Conservation (phyloP, 108 stramenopile genomes). For the Cyclotella atomus region DNA sequence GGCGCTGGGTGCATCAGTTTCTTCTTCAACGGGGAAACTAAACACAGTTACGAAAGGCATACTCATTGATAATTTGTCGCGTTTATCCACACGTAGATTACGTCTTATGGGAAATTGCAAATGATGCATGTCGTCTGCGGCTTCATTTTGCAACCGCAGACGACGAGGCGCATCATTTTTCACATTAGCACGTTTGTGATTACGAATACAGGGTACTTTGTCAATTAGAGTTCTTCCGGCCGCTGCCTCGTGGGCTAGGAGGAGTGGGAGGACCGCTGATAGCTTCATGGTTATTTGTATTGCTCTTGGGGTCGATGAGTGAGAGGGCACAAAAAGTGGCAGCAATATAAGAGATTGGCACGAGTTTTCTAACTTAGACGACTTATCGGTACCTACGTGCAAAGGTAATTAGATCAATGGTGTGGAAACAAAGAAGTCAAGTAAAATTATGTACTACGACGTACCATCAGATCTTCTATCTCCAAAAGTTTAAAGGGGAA, state of each 20-base stretch:
- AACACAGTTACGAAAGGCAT: background rate
- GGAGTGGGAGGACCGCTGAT: background rate
- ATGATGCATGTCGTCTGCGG: background rate
- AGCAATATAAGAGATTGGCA: background rate
- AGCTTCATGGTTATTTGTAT: background rate
- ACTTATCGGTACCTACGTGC: background rate
- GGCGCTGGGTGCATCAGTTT: too few relatives aligned
- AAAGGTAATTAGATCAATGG: too few relatives aligned
- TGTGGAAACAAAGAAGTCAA: too few relatives aligned
- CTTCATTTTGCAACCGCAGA: background rate
- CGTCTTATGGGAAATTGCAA: background rate
- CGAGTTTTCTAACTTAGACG: background rate
- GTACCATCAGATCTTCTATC: too few relatives aligned
- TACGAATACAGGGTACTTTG: too few relatives aligned
- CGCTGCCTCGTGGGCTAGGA: background rate
- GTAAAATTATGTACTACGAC: too few relatives aligned
- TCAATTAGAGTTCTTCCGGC: background rate
- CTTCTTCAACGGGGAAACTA: too few relatives aligned
- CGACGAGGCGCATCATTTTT: too few relatives aligned
- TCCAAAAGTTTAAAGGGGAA: too few relatives aligned
- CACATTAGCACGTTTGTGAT: too few relatives aligned
- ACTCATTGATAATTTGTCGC: background rate
- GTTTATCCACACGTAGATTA: background rate
- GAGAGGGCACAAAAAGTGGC: background rate
- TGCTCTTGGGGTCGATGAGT: background rate